Evolutionary conservation across 2,329 filamentous ascomycete species (phyloP), one percentile per base, ranked within the genome.

Genomic region (Ophiostoma australiae): DNA sequence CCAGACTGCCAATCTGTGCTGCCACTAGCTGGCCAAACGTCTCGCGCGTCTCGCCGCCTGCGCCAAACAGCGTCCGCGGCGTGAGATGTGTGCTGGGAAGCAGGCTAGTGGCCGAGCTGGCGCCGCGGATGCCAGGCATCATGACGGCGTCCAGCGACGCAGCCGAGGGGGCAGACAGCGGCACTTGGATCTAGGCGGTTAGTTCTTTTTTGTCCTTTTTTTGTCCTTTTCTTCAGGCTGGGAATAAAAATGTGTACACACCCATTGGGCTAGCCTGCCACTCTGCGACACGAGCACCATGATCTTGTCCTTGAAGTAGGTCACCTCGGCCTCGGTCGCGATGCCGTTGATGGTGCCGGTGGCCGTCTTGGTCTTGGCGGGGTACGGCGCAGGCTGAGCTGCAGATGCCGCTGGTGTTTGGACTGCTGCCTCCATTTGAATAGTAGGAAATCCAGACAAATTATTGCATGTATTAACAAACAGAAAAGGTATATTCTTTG

Each of bases 221-320:
- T 3, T 35, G 5, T 20, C 4, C 0, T 1, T 17, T 31, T 1
- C n/a, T 20, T 31, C 27, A 31, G 27, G 27, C 27, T 31, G 27
- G 27, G 27, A 31, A 17, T 15, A 58, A 5, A 27, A 3, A 52
- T 0, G 13, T 5, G 15, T 31, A n/a, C 82, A 70, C 83, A 97
- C 93, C 95, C 95, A 99, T 84, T 98, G 95, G 27, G 92, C 91
- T 67, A 98, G 82, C 72, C 90, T 87, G 7, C 94, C 94, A 73
- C 90, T 87, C 81, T 98, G 95, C 0, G 91, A 92, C 72, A 98
- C 86, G 0, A 93, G 97, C 73, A 99, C 83, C 76, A 99, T 82
- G 76, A 99, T 93, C 80, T 93, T 97, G 85, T 98, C 95, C 10
- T 89, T 85, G 80, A 98, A 98, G 76, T 85, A 87, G 70, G 93